Evolutionary conservation across 1,284 basidiomycete genomes (phyloP).

Genomic region (Apiotrichum laibachii): DNA sequence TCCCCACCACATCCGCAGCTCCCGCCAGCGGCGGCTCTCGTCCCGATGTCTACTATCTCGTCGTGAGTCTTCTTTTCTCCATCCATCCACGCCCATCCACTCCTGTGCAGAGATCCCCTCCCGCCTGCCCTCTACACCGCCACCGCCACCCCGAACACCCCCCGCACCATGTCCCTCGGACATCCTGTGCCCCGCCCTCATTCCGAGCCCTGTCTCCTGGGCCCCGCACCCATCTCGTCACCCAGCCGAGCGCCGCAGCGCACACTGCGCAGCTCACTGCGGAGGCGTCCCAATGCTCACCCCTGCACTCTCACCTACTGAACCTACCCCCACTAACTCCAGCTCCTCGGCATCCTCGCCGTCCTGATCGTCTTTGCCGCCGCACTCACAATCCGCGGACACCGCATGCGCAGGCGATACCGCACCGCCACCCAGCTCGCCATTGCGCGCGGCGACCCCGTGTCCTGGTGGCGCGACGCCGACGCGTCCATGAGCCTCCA

Average conservation of each 20-base stretch:
- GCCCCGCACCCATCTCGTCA: too few species aligned
- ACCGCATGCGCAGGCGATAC: conserved; percentile 37
- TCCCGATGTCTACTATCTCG: conserved; percentile 21
- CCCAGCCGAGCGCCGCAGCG: too few species aligned
- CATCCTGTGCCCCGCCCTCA: too few species aligned
- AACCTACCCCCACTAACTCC: background rate
- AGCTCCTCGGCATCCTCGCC: conserved; percentile 46
- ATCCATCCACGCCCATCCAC: background rate
- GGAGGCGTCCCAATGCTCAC: too few species aligned
- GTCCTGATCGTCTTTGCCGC: conserved; percentile 35
- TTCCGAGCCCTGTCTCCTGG: too few species aligned
- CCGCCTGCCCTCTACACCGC: too few species aligned
- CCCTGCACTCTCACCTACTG: too few species aligned
- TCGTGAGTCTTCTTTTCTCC: conserved; percentile 7
- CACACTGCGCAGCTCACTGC: too few species aligned
- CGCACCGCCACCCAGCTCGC: conserved; percentile 40
- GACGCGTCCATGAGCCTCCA: conserved; percentile 1
- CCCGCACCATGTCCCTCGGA: too few species aligned
- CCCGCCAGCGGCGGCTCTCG: background rate
- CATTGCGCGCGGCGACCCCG: conserved; percentile 37
- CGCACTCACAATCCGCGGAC: conserved; percentile 31
- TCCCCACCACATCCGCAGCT: background rate
- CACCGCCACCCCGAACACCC: too few species aligned
- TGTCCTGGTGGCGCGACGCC: conserved; percentile 12
- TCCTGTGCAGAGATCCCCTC: too few species aligned